These are phyloP conservation scores for Cyclocybe aegerita DNA, from an alignment of 768 basidiomycete species.

Conservation along the genomic window DNA sequence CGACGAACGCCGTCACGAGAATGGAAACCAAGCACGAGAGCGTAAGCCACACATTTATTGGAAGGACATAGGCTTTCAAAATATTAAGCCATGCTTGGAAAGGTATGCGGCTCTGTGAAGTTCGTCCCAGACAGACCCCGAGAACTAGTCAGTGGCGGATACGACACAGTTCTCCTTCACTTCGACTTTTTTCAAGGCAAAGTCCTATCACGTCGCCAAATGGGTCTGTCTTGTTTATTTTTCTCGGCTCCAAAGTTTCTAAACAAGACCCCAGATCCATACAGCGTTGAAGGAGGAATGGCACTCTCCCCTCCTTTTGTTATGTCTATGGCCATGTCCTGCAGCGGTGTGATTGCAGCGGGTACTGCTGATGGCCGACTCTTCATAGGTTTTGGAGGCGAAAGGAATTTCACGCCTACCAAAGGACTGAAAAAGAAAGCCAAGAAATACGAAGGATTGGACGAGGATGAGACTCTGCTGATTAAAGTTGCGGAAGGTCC, in stretches of 20 bases:
- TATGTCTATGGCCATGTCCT: slow-evolving; percentile 58
- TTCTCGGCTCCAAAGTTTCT: background rate
- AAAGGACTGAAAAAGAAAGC: slow-evolving; percentile 56
- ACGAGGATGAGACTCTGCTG: slow-evolving; percentile 41
- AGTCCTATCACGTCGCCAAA: slow-evolving; percentile 55
- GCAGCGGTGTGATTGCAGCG: slow-evolving; percentile 60
- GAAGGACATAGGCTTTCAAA: background rate
- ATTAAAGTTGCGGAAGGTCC: slow-evolving; percentile 69
- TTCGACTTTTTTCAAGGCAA: slow-evolving; percentile 60
- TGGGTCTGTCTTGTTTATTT: slow-evolving; percentile 40
- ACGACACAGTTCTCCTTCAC: slow-evolving; percentile 68
- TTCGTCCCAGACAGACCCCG: slow-evolving; percentile 72
- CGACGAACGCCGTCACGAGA: slow-evolving; percentile 40
- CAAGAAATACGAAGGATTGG: slow-evolving; percentile 75
- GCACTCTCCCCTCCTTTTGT: slow-evolving; percentile 77
- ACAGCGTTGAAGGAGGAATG: slow-evolving; percentile 41
- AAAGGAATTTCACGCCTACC: slow-evolving; percentile 41
- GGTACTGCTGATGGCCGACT: slow-evolving; percentile 78
- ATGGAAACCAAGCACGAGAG: slow-evolving; percentile 67
- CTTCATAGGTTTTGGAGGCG: slow-evolving; percentile 68
- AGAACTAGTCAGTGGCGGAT: slow-evolving; percentile 78
- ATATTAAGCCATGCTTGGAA: slow-evolving; percentile 5
- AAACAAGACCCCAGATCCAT: slow-evolving; percentile 27
- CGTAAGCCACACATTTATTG: slow-evolving; percentile 37
- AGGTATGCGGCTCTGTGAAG: slow-evolving; percentile 71